phyloP scores from a whole-genome alignment of 306 rosid species.

The Malus sylvestris region DNA sequence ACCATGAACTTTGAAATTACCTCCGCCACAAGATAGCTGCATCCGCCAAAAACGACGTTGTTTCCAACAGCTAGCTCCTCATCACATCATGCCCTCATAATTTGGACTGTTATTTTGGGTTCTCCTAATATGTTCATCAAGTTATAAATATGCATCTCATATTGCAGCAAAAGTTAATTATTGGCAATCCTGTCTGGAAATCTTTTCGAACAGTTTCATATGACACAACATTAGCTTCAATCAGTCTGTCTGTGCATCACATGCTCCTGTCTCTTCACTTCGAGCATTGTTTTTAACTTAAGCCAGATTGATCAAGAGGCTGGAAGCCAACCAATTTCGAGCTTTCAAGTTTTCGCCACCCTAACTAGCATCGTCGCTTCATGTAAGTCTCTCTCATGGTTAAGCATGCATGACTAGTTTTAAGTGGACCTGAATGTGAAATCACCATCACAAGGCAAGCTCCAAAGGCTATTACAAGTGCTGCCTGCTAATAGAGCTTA shows the following conservation, averaged over 20 bases:
- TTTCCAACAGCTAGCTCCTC: not conserved
- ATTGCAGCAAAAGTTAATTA: not conserved
- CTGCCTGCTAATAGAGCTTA: not conserved
- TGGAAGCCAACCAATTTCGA: not conserved
- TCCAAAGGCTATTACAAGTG: not conserved
- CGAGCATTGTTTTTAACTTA: not conserved
- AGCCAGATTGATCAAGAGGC: not conserved
- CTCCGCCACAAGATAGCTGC: not conserved
- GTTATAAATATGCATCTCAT: not conserved
- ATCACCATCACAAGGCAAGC: conserved; percentile 5
- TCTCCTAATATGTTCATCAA: not conserved
- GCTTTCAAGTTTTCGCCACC: not conserved
- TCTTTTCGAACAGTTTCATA: not conserved
- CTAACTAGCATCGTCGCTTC: not conserved
- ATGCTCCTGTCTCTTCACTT: no score
- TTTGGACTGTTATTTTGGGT: not conserved
- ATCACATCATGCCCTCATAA: not conserved
- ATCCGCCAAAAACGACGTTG: not conserved
- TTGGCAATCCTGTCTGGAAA: not conserved
- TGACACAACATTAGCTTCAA: not conserved
- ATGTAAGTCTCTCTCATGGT: not conserved
- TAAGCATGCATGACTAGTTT: not conserved
- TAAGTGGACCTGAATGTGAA: conserved; percentile 1
- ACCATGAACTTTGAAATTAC: not conserved
- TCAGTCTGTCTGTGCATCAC: not conserved